phyloP scores from a whole-genome alignment of 441 rosid species.

The Rhodomyrtus psidioides region DNA sequence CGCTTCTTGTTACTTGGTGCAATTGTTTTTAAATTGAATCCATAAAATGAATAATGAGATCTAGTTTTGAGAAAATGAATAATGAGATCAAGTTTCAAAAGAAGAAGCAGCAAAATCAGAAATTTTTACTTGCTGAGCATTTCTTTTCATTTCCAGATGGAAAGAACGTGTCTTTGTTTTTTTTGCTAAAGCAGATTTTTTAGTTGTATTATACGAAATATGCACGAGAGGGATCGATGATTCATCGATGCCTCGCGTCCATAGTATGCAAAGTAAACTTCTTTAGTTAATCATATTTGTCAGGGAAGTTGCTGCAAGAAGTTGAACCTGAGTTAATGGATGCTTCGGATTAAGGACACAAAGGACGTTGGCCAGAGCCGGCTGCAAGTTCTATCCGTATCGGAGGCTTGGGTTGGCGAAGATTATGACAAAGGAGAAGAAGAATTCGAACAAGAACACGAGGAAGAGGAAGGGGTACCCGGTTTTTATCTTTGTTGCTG shows the following conservation, averaged over 20 bases:
- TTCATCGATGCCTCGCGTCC: not conserved
- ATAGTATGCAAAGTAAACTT: not conserved
- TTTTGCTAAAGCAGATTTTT: too few species aligned
- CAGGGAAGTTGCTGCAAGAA: conserved; percentile 64
- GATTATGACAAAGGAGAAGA: too few species aligned
- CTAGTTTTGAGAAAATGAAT: not conserved
- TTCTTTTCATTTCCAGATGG: too few species aligned
- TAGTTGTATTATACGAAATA: too few species aligned
- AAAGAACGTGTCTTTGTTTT: too few species aligned
- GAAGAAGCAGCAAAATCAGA: too few species aligned
- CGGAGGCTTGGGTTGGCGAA: conserved; percentile 6
- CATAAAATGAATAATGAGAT: not conserved
- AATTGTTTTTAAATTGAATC: not conserved
- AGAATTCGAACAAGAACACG: conserved; percentile 24
- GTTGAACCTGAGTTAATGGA: conserved; percentile 73
- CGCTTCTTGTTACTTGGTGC: not conserved
- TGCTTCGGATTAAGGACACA: conserved; percentile 43
- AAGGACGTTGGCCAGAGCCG: conserved; percentile 53
- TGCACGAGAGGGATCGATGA: too few species aligned
- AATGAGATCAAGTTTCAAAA: too few species aligned
- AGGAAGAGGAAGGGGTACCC: conserved; percentile 31
- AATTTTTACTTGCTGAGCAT: too few species aligned
- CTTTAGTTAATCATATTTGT: not conserved
- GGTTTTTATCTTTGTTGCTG: not conserved
- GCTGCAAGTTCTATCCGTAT: conserved; percentile 35